Percentiles rank a stretch among this genome's conserved stretches.
These are phyloP conservation scores for Kodamaea laetipori DNA, from an alignment of 805 yeast genomes.

Conservation along the genomic window DNA sequence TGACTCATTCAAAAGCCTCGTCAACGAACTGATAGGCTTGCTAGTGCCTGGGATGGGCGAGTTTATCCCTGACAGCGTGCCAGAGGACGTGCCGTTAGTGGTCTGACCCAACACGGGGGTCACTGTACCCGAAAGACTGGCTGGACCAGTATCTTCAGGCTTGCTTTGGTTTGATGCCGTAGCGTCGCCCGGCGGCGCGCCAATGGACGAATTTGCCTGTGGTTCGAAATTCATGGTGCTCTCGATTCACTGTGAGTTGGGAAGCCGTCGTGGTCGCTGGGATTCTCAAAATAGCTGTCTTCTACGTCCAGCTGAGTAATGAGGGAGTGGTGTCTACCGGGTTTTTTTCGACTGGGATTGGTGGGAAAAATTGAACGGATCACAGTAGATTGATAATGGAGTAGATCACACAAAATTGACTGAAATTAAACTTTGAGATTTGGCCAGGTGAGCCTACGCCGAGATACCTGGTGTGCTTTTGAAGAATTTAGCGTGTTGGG, in stretches of 20 bases:
- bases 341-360: conserved; percentile 9
- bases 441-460: background rate
- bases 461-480: background rate
- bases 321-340: background rate
- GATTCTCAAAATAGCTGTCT: too few relatives aligned
- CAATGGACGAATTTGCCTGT: too few relatives aligned
- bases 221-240: too few relatives aligned
- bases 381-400: conserved; percentile 9
- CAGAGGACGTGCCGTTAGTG: background rate
- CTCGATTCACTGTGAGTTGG: too few relatives aligned
- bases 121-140: too few relatives aligned
- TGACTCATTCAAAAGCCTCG: conserved; percentile 40
- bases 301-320: background rate
- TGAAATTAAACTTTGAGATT: conserved; percentile 5
- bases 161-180: too few relatives aligned
- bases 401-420: background rate
- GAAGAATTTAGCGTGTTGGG: too few relatives aligned
- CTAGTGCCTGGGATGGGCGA: conserved; percentile 7
- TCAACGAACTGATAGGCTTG: conserved; percentile 38
- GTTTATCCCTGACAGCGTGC: background rate
- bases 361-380: conserved; percentile 9
- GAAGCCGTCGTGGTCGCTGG: too few relatives aligned
- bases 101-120: too few relatives aligned
- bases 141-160: too few relatives aligned
- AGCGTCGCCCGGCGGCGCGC: too few relatives aligned